Evolutionary conservation across 257 asterid genomes (phyloP), one percentile per base, ranked within the genome.

Genomic region (Solanum microdontum): DNA sequence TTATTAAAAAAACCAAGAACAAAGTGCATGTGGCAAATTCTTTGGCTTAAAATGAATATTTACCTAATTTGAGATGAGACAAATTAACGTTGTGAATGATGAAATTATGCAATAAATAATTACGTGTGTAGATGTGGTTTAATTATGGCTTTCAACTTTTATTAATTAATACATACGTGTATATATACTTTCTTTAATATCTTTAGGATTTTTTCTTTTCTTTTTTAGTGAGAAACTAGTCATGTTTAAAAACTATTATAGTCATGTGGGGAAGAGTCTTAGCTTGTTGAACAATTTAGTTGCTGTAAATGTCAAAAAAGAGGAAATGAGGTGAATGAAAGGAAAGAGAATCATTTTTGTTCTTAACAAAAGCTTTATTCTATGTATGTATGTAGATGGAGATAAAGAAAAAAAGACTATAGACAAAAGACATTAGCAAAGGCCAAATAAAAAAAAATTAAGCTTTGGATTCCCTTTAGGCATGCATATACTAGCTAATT

Each of bases 401-500:
- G 34, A 66, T 79, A 86, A 6, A 15, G 7, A 48, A 51, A 51
- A 51, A 51, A 84, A 51, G 83, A 87, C 60, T 60, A 58, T 36
- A 11, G 83, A 75, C 60, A 89, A 90, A 88, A 84, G 89, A 68
- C 66, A 87, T 48, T 66, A 70, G 75, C 83, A 88, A 86, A 82
- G 82, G 75, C 45, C 88, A 28, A n/a, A 9, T 6, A 66, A 51
- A 37, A 90, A 76, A 90, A 87, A 87, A 40, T 84, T 33, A 88
- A 70, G 89, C 88, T 87, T 88, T 84, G 86, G 87, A 55, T 88
- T 69, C 87, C 87, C 45, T 83, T 88, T 87, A 13, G 83, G 39
- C 37, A 9, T 36, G 62, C n/a, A 51, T 51, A 8, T 58, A 58
- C 24, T n/a, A n/a, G n/a, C n/a, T 60, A 23, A 23, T 60, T 30